Conservation (phyloP, 495 filamentous ascomycete genomes). For the Durotheca rogersii region DNA sequence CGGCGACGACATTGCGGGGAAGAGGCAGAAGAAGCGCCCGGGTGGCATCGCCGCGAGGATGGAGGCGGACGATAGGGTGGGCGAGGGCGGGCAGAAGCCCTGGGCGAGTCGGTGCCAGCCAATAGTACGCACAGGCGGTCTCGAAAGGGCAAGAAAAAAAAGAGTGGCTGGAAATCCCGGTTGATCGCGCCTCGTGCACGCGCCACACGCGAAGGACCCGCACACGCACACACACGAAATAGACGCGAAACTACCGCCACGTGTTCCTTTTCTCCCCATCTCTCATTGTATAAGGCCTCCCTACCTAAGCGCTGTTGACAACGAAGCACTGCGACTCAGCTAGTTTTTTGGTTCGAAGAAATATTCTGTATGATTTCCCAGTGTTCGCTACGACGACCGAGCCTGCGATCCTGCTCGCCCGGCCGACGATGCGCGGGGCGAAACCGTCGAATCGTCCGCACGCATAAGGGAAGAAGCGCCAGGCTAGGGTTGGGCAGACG, state of each 20-base stretch:
- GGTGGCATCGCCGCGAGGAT: constrained; percentile 7
- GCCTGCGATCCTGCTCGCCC: not conserved
- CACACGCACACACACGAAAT: constrained; percentile 36
- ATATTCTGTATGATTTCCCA: constrained; percentile 1
- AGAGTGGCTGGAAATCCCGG: constrained; percentile 30
- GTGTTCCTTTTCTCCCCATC: not conserved
- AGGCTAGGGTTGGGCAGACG: not conserved
- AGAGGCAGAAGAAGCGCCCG: constrained; percentile 23
- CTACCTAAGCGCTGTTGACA: constrained; percentile 24
- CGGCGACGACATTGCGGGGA: constrained; percentile 28
- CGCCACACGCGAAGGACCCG: constrained; percentile 33
- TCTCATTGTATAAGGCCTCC: constrained; percentile 29
- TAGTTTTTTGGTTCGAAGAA: not conserved
- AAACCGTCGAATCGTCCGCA: no score
- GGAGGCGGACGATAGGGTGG: constrained; percentile 16
- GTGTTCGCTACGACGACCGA: not conserved
- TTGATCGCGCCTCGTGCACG: constrained; percentile 29
- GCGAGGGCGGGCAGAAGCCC: not conserved
- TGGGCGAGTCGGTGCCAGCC: constrained; percentile 10
- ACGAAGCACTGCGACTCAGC: constrained; percentile 5
- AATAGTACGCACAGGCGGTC: constrained; percentile 24
- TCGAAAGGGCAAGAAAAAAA: no score
- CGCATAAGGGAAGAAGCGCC: not conserved
- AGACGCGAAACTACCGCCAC: constrained; percentile 31
- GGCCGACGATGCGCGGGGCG: no score